Conservation (phyloP, 2,329 filamentous ascomycete species). For the Diaporthe eres region DNA sequence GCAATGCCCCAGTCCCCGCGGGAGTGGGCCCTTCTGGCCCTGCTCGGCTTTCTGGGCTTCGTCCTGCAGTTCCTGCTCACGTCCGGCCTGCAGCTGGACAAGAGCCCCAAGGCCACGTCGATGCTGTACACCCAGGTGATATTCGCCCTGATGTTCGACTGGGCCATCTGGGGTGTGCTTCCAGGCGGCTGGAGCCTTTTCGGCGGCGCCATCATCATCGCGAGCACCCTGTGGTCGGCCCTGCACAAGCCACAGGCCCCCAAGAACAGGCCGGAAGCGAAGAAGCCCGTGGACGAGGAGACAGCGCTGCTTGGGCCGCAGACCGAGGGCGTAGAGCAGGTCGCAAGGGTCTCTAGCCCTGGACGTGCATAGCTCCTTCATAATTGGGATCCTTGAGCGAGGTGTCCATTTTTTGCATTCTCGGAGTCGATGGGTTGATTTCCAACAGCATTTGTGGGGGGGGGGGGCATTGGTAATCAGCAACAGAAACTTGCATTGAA, state of each 20-base stretch:
- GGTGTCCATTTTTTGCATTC: not conserved
- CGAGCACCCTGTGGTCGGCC: constrained; percentile 58
- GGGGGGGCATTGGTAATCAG: not conserved
- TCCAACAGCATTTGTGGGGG: no score
- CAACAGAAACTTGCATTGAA: not conserved
- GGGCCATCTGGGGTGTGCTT: constrained; percentile 59
- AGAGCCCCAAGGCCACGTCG: constrained; percentile 56
- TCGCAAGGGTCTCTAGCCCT: not conserved
- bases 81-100: constrained; percentile 79
- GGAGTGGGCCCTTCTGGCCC: constrained; percentile 73
- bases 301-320: constrained; percentile 47
- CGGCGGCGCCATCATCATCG: constrained; percentile 57
- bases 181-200: constrained; percentile 55
- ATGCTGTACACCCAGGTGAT: constrained; percentile 52
- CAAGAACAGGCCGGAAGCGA: constrained; percentile 46
- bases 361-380: not conserved
- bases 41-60: constrained; percentile 79
- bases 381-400: not conserved
- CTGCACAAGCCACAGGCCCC: constrained; percentile 52
- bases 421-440: not conserved
- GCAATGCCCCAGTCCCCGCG: constrained; percentile 50
- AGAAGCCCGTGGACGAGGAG: constrained; percentile 53
- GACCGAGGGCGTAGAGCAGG: constrained; percentile 34
- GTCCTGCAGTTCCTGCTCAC: constrained; percentile 85
- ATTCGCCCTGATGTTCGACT: constrained; percentile 55